phyloP scores from a whole-genome alignment of 768 basidiomycete species.

The Trametes elegans region DNA sequence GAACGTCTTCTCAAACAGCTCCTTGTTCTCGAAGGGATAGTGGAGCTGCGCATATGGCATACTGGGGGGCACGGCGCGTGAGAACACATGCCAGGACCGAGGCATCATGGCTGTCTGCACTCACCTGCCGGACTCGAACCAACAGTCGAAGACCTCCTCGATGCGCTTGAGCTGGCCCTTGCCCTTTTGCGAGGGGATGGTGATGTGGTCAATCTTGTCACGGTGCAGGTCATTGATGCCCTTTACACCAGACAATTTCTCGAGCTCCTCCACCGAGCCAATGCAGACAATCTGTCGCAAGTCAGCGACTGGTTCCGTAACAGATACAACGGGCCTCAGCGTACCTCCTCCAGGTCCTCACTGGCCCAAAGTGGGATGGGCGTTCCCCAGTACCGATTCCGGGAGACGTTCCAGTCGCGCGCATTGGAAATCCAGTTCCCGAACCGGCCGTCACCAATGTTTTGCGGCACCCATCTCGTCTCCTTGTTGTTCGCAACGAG shows the following conservation, averaged over 20 bases:
- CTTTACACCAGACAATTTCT: slow-evolving; percentile 76
- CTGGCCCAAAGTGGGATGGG: slow-evolving; percentile 96
- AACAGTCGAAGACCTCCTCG: slow-evolving; percentile 99
- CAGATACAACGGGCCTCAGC: not conserved
- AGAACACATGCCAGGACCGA: not conserved
- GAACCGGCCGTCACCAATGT: slow-evolving; percentile 88
- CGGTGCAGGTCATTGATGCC: slow-evolving; percentile 90
- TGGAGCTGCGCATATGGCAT: slow-evolving; percentile 99
- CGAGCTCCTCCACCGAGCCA: slow-evolving; percentile 85
- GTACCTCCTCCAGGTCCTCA: slow-evolving; percentile 87
- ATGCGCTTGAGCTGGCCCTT: slow-evolving; percentile 84
- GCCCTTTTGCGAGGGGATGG: slow-evolving; percentile 88
- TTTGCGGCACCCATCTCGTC: slow-evolving; percentile 94
- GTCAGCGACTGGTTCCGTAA: not conserved
- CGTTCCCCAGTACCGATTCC: slow-evolving; percentile 99
- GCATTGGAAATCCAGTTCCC: slow-evolving; percentile 98
- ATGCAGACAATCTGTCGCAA: slow-evolving; percentile 71
- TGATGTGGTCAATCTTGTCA: slow-evolving; percentile 94
- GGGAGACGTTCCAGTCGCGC: slow-evolving; percentile 99
- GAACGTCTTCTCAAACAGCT: slow-evolving; percentile 78
- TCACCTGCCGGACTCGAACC: slow-evolving; percentile 99
- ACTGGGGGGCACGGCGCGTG: slow-evolving; percentile 41
- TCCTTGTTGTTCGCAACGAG: slow-evolving; percentile 88
- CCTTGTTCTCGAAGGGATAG: slow-evolving; percentile 98
- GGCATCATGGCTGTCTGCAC: too few species aligned